Evolutionary conservation across 1,139 yeast genomes (phyloP).

Genomic region (Taphrina wiesneri): DNA sequence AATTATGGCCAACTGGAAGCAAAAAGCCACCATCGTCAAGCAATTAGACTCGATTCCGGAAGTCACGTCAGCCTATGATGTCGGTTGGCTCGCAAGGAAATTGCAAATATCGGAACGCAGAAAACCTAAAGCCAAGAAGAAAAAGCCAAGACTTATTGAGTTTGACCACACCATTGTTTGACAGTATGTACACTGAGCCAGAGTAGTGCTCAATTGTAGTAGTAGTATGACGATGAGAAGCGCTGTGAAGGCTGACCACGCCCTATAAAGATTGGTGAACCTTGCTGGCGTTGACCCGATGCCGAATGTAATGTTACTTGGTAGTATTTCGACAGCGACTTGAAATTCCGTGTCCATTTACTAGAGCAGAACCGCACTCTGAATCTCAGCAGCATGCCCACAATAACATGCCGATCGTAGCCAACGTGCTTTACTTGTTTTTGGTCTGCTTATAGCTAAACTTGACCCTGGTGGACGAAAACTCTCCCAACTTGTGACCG

Average conservation of each 20-base stretch:
- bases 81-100: neutral
- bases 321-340: too few relatives aligned
- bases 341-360: neutral
- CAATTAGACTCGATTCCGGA: conserved; percentile 9
- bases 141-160: neutral
- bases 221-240: too few relatives aligned
- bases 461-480: conserved; percentile 76
- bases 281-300: too few relatives aligned
- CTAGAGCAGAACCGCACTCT: neutral
- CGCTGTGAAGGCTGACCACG: too few relatives aligned
- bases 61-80: neutral
- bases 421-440: conserved; percentile 7
- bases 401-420: neutral
- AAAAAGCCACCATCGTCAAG: neutral
- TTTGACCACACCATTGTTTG: neutral
- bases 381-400: neutral
- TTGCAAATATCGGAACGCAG: neutral
- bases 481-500: conserved; percentile 94
- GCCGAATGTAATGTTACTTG: too few relatives aligned
- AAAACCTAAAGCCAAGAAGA: neutral
- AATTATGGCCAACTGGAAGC: neutral
- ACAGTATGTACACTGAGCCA: too few relatives aligned
- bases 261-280: too few relatives aligned
- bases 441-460: conserved; percentile 34
- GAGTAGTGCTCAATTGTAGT: too few relatives aligned